phyloP scores from a whole-genome alignment of 75 land plant genomes.

The Isoetes taiwanensis region DNA sequence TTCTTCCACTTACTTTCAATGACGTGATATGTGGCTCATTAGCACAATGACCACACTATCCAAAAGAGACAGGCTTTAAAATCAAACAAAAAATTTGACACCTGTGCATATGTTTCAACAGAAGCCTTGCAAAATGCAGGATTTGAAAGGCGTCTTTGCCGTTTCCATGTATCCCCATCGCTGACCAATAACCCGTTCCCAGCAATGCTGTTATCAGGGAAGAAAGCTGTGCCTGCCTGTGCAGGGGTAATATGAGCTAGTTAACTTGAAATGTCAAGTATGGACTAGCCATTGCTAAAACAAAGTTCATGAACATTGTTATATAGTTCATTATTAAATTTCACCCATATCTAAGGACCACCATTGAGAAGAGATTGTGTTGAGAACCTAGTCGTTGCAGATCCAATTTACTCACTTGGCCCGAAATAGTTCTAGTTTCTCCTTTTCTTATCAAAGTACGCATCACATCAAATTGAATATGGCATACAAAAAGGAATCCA shows the following conservation, averaged over 20 bases:
- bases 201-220: slow-evolving; percentile 25
- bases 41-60: neutral
- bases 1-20: slow-evolving; percentile 12
- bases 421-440: no score
- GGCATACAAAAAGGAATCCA: no score
- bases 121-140: slow-evolving; percentile 24
- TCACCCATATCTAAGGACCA: neutral
- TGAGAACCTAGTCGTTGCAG: no score
- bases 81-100: neutral
- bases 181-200: slow-evolving; percentile 29
- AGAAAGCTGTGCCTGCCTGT: slow-evolving; percentile 30
- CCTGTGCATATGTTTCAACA: slow-evolving; percentile 20
- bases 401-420: no score
- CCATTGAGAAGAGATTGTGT: no score
- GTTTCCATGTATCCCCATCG: slow-evolving; percentile 23
- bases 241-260: no score
- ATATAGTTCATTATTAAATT: neutral
- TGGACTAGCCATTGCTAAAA: neutral
- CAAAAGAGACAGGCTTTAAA: neutral
- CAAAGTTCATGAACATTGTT: neutral
- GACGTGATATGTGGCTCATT: neutral
- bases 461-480: no score
- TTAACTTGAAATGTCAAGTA: neutral
- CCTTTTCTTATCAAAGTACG: no score
- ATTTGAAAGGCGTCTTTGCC: slow-evolving; percentile 25